phyloP scores from a whole-genome alignment of 2,329 filamentous ascomycete species.

The Ciborinia camelliae region DNA sequence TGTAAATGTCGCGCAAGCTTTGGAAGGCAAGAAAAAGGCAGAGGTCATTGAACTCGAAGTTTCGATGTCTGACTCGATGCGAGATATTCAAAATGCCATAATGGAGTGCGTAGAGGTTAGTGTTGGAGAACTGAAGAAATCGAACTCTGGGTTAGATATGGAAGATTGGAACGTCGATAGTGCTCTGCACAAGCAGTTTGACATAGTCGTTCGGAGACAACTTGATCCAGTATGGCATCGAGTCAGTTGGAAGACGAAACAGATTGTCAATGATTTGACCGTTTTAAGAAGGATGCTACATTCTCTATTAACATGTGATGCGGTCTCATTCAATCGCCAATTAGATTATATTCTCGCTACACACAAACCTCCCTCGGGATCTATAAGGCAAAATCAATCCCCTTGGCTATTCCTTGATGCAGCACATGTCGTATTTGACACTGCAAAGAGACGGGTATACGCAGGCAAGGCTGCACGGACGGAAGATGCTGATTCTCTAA shows the following conservation, averaged over 20 bases:
- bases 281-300: constrained; percentile 81
- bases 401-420: constrained; percentile 97
- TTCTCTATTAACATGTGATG: constrained; percentile 78
- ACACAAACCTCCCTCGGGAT: constrained; percentile 82
- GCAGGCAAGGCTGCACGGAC: constrained; percentile 53
- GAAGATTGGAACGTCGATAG: constrained; percentile 96
- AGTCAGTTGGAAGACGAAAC: constrained; percentile 89
- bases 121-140: constrained; percentile 89
- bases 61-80: constrained; percentile 92
- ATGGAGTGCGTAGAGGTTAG: constrained; percentile 95
- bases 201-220: constrained; percentile 81
- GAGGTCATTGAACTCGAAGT: constrained; percentile 97
- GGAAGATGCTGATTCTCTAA: constrained; percentile 45
- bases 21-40: constrained; percentile 88
- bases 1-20: constrained; percentile 78
- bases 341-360: constrained; percentile 91
- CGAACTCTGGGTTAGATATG: constrained; percentile 86
- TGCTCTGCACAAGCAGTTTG: constrained; percentile 88
- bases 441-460: constrained; percentile 84
- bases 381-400: constrained; percentile 82
- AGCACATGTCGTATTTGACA: constrained; percentile 89
- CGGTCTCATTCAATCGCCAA: constrained; percentile 87
- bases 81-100: constrained; percentile 87
- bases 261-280: constrained; percentile 86
- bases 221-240: constrained; percentile 97